Conservation (phyloP, 805 yeast genomes). For the Wickerhamiella australiensis region DNA sequence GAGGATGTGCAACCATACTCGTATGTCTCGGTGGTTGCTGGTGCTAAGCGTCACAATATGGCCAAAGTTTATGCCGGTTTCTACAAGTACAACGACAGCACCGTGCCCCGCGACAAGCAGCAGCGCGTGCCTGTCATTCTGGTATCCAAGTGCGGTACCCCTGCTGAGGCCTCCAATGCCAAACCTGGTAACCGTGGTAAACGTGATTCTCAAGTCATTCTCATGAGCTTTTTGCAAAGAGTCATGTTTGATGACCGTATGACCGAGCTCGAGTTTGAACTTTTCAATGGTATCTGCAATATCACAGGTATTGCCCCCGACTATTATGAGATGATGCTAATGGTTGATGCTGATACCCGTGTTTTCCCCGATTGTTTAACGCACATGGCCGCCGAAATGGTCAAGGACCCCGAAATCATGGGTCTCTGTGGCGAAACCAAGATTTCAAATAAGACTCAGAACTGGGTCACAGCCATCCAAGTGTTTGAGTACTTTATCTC, state of each 20-base stretch:
- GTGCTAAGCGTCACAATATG: slow-evolving; percentile 91
- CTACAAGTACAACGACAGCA: slow-evolving; percentile 67
- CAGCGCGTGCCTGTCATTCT: slow-evolving; percentile 67
- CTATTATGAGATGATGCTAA: slow-evolving; percentile 65
- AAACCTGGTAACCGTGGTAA: slow-evolving; percentile 94
- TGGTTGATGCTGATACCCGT: slow-evolving; percentile 93
- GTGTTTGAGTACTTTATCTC: slow-evolving; percentile 89
- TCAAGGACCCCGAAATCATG: slow-evolving; percentile 74
- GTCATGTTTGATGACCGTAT: slow-evolving; percentile 86
- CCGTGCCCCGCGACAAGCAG: slow-evolving; percentile 70
- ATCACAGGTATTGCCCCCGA: slow-evolving; percentile 78
- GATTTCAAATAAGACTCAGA: slow-evolving; percentile 65
- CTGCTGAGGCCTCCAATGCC: slow-evolving; percentile 49
- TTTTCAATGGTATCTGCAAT: slow-evolving; percentile 62
- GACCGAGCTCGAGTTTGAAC: slow-evolving; percentile 78
- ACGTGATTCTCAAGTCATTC: slow-evolving; percentile 82
- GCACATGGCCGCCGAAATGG: slow-evolving; percentile 85
- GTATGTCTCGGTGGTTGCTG: slow-evolving; percentile 91
- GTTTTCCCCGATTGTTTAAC: slow-evolving; percentile 78
- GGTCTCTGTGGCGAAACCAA: slow-evolving; percentile 94
- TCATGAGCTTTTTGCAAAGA: slow-evolving; percentile 82
- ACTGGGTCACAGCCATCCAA: slow-evolving; percentile 90
- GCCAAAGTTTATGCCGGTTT: slow-evolving; percentile 94
- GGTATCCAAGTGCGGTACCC: slow-evolving; percentile 81
- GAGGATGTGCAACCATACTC: slow-evolving; percentile 74